phyloP scores from a whole-genome alignment of 208 protist species.

The Acanthamoeba royreba region DNA sequence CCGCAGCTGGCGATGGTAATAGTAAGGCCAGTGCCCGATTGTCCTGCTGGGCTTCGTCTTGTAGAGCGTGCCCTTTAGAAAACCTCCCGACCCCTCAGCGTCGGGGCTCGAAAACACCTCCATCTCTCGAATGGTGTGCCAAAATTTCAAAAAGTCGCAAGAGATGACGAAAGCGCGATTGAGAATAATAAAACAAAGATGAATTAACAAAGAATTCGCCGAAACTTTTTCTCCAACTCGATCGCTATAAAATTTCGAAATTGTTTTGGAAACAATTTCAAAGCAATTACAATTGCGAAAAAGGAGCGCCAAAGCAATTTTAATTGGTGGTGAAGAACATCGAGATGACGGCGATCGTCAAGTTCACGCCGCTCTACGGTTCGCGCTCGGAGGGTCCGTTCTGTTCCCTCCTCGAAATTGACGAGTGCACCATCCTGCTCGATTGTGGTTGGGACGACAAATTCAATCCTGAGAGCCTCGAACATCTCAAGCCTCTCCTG shows the following conservation, averaged over 20 bases:
- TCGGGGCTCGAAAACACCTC: neutral
- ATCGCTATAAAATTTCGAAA: neutral
- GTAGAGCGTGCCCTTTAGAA: neutral
- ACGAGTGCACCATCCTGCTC: slow-evolving; percentile 83
- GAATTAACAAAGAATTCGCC: too few species aligned
- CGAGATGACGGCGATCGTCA: slow-evolving; percentile 67
- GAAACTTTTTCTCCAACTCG: too few species aligned
- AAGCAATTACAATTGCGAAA: too few species aligned
- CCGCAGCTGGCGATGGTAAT: neutral
- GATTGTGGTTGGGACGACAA: slow-evolving; percentile 85
- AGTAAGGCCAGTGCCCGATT: neutral
- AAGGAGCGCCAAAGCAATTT: too few species aligned
- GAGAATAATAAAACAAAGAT: too few species aligned
- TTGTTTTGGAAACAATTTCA: neutral
- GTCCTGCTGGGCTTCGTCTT: neutral
- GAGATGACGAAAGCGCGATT: too few species aligned
- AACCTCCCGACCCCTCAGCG: neutral
- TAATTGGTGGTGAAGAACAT: too few species aligned
- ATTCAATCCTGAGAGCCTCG: slow-evolving; percentile 75
- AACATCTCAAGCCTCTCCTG: slow-evolving; percentile 54
- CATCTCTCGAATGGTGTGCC: too few species aligned
- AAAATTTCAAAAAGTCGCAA: too few species aligned
- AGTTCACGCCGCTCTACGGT: slow-evolving; percentile 75
- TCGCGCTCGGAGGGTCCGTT: slow-evolving; percentile 61
- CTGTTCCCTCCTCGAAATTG: slow-evolving; percentile 79